These are phyloP conservation scores for Trichosporon asahii DNA, from an alignment of 1,284 basidiomycete genomes.

Conservation along the genomic window DNA sequence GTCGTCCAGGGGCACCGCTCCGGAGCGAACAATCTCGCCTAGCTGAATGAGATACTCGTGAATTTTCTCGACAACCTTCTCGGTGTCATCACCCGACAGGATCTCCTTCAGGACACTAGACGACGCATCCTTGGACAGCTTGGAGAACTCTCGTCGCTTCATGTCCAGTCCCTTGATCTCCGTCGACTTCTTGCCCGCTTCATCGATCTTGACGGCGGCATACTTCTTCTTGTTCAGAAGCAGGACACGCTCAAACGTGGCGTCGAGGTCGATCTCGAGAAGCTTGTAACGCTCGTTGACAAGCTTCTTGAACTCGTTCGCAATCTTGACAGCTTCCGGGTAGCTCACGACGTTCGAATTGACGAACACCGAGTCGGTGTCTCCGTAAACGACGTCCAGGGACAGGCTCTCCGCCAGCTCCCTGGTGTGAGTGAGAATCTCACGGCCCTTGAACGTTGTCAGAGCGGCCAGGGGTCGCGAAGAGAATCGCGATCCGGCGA, in stretches of 20 bases:
- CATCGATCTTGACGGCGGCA: conserved; percentile 90
- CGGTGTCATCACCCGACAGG: conserved; percentile 84
- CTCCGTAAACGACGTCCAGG: conserved; percentile 95
- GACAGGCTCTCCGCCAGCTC: conserved; percentile 87
- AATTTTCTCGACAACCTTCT: conserved; percentile 83
- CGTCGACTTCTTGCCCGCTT: conserved; percentile 66
- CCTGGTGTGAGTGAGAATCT: conserved; percentile 89
- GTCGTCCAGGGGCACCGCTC: conserved; percentile 78
- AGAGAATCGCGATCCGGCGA: conserved; percentile 94
- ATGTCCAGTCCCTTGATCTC: conserved; percentile 98
- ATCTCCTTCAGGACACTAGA: conserved; percentile 86
- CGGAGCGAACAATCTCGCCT: conserved; percentile 70
- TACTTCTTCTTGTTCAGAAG: conserved; percentile 99
- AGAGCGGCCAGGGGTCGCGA: conserved; percentile 94
- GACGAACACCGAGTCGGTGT: conserved; percentile 98
- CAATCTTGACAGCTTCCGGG: conserved; percentile 83
- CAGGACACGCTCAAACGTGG: conserved; percentile 86
- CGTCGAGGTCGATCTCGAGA: conserved; percentile 95
- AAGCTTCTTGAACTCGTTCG: conserved; percentile 85
- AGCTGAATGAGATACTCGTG: conserved; percentile 83
- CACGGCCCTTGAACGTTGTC: conserved; percentile 96
- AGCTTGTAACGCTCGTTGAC: conserved; percentile 95
- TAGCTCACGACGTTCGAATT: conserved; percentile 91
- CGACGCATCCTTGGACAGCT: conserved; percentile 86
- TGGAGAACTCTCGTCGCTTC: conserved; percentile 95